These are phyloP conservation scores for Trichoderma simmonsii DNA, from an alignment of 2,329 filamentous ascomycete genomes.

Conservation along the genomic window DNA sequence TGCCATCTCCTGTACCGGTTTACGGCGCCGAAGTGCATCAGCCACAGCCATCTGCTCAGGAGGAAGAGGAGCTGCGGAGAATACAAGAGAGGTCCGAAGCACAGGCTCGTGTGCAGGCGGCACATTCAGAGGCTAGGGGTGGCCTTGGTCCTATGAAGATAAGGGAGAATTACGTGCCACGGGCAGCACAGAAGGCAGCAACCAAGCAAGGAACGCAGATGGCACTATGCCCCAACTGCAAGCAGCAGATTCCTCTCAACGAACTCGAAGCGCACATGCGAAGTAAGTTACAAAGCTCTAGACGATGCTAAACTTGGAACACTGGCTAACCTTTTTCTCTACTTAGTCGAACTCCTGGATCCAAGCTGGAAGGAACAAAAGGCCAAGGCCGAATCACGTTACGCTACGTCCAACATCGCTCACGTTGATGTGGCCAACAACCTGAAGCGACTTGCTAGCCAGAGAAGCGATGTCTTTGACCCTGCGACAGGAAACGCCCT, in stretches of 20 bases:
- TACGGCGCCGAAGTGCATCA: constrained; percentile 27
- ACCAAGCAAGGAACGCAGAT: constrained; percentile 63
- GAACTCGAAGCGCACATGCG: constrained; percentile 92
- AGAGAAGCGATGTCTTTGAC: constrained; percentile 85
- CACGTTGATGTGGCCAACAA: constrained; percentile 89
- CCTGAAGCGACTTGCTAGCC: constrained; percentile 88
- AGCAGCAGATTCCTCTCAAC: constrained; percentile 79
- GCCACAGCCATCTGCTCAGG: constrained; percentile 41
- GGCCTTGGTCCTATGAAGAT: constrained; percentile 77
- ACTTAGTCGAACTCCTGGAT: constrained; percentile 80
- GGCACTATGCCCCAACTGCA: constrained; percentile 88
- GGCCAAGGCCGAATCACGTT: constrained; percentile 80
- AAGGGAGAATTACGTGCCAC: constrained; percentile 86
- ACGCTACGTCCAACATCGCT: constrained; percentile 79
- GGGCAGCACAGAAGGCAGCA: constrained; percentile 69
- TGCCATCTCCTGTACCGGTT: constrained; percentile 40
- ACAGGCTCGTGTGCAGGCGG: constrained; percentile 65
- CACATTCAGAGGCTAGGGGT: constrained; percentile 72
- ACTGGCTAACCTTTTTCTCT: constrained; percentile 19
- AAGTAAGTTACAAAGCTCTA: constrained; percentile 50
- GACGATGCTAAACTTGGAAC: not conserved
- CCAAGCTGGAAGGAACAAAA: constrained; percentile 95
- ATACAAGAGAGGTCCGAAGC: constrained; percentile 62
- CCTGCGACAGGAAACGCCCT: constrained; percentile 63
- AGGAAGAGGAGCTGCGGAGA: constrained; percentile 61